These are phyloP conservation scores for Poronia punctata DNA, from an alignment of 495 filamentous ascomycete genomes.

Conservation along the genomic window DNA sequence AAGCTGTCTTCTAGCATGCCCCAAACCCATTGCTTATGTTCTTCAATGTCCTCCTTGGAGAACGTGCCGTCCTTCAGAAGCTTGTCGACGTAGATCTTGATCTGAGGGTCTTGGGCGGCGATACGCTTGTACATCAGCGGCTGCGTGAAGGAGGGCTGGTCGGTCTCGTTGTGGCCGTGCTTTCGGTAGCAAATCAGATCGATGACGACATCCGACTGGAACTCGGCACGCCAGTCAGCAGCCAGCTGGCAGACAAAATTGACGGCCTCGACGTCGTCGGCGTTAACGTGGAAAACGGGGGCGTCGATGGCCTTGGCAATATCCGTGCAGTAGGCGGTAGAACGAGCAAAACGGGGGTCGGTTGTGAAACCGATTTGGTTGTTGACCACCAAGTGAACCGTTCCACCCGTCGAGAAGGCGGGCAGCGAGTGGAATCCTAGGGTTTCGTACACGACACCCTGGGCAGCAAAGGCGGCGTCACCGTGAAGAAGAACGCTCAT, in stretches of 20 bases:
- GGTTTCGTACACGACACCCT: conserved; percentile 97
- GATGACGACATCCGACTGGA: conserved; percentile 94
- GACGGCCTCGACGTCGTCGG: conserved; percentile 94
- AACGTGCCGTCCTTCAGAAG: conserved; percentile 86
- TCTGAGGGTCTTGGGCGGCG: conserved; percentile 64
- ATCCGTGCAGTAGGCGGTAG: conserved; percentile 97
- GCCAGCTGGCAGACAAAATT: conserved; percentile 97
- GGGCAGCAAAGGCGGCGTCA: conserved; percentile 92
- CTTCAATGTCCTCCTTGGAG: conserved; percentile 94
- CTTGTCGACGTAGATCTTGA: conserved; percentile 82
- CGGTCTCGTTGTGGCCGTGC: conserved; percentile 98
- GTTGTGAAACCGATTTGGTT: conserved; percentile 99
- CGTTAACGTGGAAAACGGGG: conserved; percentile 98
- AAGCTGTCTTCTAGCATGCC: conserved; percentile 97
- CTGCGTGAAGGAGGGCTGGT: conserved; percentile 99
- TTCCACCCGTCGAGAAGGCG: conserved; percentile 93
- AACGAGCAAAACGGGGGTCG: conserved; percentile 94
- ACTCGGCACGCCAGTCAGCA: conserved; percentile 94
- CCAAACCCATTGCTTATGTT: conserved; percentile 99
- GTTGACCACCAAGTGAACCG: conserved; percentile 95
- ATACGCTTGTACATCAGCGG: conserved; percentile 99
- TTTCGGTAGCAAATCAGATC: conserved; percentile 99
- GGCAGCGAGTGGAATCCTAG: conserved; percentile 95
- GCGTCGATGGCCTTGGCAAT: conserved; percentile 98
- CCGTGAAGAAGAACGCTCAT: conserved; percentile 96